phyloP scores from a whole-genome alignment of 2,329 filamentous ascomycete genomes.

The Paraphoma chrysanthemicola region DNA sequence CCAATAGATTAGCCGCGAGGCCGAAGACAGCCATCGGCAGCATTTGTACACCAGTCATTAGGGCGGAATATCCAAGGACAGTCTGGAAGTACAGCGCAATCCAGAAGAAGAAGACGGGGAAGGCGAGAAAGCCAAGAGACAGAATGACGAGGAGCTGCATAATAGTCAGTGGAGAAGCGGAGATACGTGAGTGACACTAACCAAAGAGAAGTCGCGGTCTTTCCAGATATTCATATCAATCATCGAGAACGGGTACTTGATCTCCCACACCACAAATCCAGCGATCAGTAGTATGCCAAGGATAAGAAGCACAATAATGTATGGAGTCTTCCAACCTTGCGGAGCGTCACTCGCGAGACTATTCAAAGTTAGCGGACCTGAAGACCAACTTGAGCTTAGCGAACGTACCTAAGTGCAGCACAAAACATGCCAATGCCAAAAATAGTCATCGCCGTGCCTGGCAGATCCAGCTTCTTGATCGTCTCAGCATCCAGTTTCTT shows the following conservation, averaged over 20 bases:
- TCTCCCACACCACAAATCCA: conserved; percentile 69
- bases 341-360: conserved; percentile 62
- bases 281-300: conserved; percentile 64
- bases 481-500: conserved; percentile 55
- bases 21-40: conserved; percentile 71
- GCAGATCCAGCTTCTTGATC: conserved; percentile 65
- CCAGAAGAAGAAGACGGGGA: conserved; percentile 68
- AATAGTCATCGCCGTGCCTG: conserved; percentile 67
- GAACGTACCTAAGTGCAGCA: conserved; percentile 64
- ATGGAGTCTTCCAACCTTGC: conserved; percentile 67
- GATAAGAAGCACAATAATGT: conserved; percentile 68
- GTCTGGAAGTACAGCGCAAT: conserved; percentile 70
- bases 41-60: conserved; percentile 68
- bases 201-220: conserved; percentile 69
- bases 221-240: conserved; percentile 64
- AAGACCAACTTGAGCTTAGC: fast-evolving
- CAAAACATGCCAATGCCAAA: conserved; percentile 71
- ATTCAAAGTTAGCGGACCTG: conserved; percentile 13
- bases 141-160: conserved; percentile 62
- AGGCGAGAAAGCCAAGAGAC: conserved; percentile 68
- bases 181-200: conserved; percentile 34
- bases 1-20: conserved; percentile 68
- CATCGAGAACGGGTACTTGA: conserved; percentile 54
- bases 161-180: not conserved
- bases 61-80: conserved; percentile 58